These are phyloP conservation scores for Colletotrichum tofieldiae DNA, from an alignment of 2,329 filamentous ascomycete genomes.

Conservation along the genomic window DNA sequence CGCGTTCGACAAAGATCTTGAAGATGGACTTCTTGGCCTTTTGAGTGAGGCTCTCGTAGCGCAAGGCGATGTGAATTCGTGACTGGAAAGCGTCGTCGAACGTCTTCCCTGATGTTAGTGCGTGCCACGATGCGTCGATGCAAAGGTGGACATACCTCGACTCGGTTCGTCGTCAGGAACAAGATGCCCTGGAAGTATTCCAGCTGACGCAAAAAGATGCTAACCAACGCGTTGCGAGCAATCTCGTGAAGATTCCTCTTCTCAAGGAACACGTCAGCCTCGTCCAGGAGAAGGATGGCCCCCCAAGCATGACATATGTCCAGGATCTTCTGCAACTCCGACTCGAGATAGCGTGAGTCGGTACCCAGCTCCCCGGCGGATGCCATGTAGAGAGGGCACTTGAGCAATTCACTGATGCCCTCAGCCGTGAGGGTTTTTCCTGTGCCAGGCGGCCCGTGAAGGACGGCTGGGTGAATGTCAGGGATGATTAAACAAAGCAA, in stretches of 20 bases:
- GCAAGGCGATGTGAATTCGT: constrained; percentile 86
- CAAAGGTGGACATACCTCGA: constrained; percentile 60
- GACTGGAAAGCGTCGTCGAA: constrained; percentile 94
- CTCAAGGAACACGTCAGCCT: constrained; percentile 89
- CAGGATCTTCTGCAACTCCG: constrained; percentile 85
- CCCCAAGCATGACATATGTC: constrained; percentile 91
- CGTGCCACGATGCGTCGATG: not conserved
- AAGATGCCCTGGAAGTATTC: constrained; percentile 95
- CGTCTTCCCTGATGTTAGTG: constrained; percentile 59
- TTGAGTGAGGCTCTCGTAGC: constrained; percentile 81
- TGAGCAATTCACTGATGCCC: constrained; percentile 36
- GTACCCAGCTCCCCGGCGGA: constrained; percentile 58
- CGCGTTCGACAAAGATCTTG: constrained; percentile 85
- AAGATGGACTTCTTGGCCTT: constrained; percentile 86
- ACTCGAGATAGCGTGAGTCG: constrained; percentile 80
- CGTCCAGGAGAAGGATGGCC: constrained; percentile 87
- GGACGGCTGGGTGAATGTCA: constrained; percentile 65
- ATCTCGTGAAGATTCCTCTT: constrained; percentile 87
- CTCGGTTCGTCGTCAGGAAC: constrained; percentile 91
- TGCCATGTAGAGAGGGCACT: constrained; percentile 38
- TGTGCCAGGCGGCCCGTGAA: constrained; percentile 89
- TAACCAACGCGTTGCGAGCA: constrained; percentile 87
- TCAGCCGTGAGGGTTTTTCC: constrained; percentile 65
- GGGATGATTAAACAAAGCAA: not conserved
- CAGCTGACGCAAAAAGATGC: constrained; percentile 87